These are phyloP conservation scores for Flaveria sonorensis DNA, from an alignment of 129 eudicot genomes.

Conservation along the genomic window DNA sequence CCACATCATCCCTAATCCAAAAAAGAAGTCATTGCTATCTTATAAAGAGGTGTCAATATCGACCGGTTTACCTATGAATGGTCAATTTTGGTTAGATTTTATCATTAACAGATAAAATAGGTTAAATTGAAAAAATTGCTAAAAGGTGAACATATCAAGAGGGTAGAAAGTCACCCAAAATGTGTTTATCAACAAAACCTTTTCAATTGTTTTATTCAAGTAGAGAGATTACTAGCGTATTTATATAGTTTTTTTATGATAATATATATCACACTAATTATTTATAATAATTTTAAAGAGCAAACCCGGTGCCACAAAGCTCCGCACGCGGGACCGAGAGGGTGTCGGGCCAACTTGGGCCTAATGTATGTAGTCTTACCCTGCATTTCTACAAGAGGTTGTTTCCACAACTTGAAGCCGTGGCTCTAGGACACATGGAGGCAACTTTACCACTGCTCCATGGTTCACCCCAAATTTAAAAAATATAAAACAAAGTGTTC, in stretches of 20 bases:
- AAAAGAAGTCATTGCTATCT: constrained; percentile 5
- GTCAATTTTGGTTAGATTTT: background rate
- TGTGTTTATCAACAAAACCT: background rate
- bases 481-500: background rate
- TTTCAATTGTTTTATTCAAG: background rate
- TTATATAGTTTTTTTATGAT: background rate
- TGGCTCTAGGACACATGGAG: no score
- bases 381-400: background rate
- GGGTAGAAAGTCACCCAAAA: background rate
- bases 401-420: no score
- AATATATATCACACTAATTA: background rate
- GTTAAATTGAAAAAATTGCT: background rate
- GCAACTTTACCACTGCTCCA: no score
- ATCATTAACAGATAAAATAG: background rate
- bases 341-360: no score
- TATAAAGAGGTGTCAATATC: background rate
- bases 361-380: no score
- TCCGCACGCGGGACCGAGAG: no score
- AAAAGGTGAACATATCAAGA: background rate
- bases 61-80: background rate
- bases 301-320: no score
- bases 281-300: background rate
- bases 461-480: no score
- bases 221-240: background rate
- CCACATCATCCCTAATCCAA: constrained; percentile 73